A percentile compares a stretch with the other conserved stretches of the same genome.
phyloP scores from a whole-genome alignment of 306 rosid species.

The Sicyos edulis region DNA sequence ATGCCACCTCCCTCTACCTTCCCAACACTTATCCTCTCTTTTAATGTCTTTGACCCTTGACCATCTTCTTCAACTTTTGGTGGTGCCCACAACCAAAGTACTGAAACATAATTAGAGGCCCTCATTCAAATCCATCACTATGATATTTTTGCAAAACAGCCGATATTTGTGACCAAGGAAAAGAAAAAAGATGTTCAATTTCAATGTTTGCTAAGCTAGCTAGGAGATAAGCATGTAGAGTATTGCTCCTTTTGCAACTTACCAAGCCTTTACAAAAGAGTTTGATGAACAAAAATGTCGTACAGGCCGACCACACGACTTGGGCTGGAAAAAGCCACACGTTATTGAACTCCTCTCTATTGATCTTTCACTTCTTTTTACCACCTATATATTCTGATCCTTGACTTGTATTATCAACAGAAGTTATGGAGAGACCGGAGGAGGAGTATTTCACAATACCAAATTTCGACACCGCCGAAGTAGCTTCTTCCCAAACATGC shows the following conservation, averaged over 20 bases:
- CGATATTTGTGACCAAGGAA: not conserved
- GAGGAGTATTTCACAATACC: conserved; percentile 14
- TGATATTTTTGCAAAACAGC: not conserved
- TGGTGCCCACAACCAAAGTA: too few relatives aligned
- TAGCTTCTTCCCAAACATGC: not conserved
- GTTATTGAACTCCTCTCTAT: not conserved
- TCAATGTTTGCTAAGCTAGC: not conserved
- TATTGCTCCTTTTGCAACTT: too few relatives aligned
- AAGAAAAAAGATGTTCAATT: not conserved
- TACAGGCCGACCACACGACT: not conserved
- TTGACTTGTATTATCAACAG: not conserved
- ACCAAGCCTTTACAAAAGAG: not conserved
- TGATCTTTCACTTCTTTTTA: not conserved
- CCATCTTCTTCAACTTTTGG: too few relatives aligned
- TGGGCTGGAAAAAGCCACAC: not conserved
- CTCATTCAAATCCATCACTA: not conserved
- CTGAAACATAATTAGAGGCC: too few relatives aligned
- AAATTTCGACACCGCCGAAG: too few relatives aligned
- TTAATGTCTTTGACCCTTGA: too few relatives aligned
- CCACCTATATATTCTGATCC: not conserved
- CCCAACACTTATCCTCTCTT: too few relatives aligned
- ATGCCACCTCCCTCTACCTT: too few relatives aligned
- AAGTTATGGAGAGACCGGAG: conserved; percentile 51
- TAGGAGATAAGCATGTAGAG: not conserved
- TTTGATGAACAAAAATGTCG: not conserved